Evolutionary conservation across 768 basidiomycete genomes (phyloP).

Genomic region (Boletus sp.): DNA sequence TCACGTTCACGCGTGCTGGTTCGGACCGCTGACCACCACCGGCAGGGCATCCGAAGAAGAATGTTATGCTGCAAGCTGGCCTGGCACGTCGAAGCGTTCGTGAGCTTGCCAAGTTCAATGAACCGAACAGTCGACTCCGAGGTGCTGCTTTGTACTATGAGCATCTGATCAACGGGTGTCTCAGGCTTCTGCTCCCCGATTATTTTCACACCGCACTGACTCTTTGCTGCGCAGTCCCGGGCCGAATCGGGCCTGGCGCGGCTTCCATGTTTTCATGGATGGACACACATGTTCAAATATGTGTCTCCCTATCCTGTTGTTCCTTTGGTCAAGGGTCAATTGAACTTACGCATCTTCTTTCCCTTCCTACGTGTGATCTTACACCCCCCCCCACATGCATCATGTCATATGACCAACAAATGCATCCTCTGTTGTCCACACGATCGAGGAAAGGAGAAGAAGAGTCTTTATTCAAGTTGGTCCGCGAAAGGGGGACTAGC

Average conservation of each 20-base stretch:
- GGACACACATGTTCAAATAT: no score
- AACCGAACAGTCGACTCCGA: background rate
- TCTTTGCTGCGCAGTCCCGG: background rate
- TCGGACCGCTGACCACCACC: background rate
- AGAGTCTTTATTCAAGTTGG: no score
- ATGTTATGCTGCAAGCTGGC: background rate
- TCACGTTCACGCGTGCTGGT: background rate
- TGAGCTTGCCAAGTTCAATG: background rate
- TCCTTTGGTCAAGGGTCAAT: no score
- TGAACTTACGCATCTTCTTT: no score
- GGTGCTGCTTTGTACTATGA: no score
- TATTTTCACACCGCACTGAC: background rate
- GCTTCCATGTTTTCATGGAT: no score
- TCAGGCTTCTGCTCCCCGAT: background rate
- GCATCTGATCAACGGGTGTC: background rate
- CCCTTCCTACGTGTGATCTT: no score
- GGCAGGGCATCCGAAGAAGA: no score
- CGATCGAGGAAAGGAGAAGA: background rate
- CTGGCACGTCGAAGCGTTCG: background rate
- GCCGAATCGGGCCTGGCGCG: no score
- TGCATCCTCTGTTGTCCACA: background rate
- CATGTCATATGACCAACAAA: background rate
- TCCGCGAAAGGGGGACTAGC: no score
- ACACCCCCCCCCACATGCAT: no score
- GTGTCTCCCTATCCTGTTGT: no score